Evolutionary conservation across 805 yeast species (phyloP).

Genomic region (Wickerhamiella siamensis): DNA sequence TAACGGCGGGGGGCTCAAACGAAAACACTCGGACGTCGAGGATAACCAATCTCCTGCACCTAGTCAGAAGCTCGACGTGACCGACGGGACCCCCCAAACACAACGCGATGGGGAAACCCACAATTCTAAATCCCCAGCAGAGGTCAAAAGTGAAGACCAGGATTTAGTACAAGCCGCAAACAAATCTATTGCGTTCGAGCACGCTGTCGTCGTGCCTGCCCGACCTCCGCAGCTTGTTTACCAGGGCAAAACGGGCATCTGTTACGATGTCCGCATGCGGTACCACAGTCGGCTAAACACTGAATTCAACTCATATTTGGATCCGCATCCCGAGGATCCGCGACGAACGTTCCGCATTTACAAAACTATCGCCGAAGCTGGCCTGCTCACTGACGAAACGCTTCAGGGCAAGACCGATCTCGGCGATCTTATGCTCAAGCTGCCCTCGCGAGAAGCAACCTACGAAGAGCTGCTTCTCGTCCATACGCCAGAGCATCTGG

Average conservation of each 20-base stretch:
- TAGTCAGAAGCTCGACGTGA: too few species aligned
- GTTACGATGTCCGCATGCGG: slow-evolving; percentile 94
- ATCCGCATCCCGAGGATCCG: slow-evolving; percentile 99
- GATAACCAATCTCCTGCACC: neutral
- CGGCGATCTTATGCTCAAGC: slow-evolving; percentile 75
- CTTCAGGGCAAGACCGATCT: slow-evolving; percentile 58
- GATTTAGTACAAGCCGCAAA: too few species aligned
- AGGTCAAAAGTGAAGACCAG: too few species aligned
- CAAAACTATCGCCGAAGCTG: slow-evolving; percentile 87
- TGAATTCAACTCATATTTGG: slow-evolving; percentile 82
- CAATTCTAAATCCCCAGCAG: too few species aligned
- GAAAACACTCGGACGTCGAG: neutral
- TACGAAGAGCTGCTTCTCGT: slow-evolving; percentile 75
- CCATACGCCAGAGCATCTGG: slow-evolving; percentile 69
- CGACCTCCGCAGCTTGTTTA: slow-evolving; percentile 44
- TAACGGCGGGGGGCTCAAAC: neutral
- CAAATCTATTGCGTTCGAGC: neutral
- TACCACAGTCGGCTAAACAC: slow-evolving; percentile 92
- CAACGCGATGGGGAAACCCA: too few species aligned
- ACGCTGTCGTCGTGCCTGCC: slow-evolving; percentile 14
- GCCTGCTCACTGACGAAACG: slow-evolving; percentile 67
- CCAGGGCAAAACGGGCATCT: slow-evolving; percentile 65
- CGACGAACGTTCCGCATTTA: slow-evolving; percentile 87
- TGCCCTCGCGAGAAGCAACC: slow-evolving; percentile 82
- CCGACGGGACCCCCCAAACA: too few species aligned